Evolutionary conservation across 805 yeast species (phyloP).

Genomic region (Saccharomycopsis schoenii): DNA sequence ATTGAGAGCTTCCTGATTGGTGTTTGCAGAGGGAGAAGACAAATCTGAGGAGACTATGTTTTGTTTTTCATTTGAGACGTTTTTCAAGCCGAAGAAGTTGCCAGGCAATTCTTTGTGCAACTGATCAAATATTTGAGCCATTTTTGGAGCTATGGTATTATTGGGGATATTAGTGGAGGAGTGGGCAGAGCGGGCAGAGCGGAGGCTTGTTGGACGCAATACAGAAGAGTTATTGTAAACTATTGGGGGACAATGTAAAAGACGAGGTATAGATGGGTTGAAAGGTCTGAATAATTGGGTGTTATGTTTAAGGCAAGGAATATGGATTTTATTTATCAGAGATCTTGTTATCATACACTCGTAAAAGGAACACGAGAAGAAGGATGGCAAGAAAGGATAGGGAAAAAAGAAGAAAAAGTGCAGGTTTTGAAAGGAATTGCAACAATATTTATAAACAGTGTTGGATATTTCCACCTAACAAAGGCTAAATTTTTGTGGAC

Average conservation of each 20-base stretch:
- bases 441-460: background rate
- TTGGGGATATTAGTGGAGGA: background rate
- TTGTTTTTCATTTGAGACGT: slow-evolving; percentile 58
- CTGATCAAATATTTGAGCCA: slow-evolving; percentile 3
- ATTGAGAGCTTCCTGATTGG: slow-evolving; percentile 35
- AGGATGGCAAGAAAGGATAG: background rate
- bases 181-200: background rate
- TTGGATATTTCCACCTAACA: background rate
- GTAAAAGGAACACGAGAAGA: background rate
- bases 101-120: slow-evolving; percentile 37
- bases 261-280: background rate
- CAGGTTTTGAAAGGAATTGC: background rate
- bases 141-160: background rate
- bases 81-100: slow-evolving; percentile 76
- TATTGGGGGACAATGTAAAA: background rate
- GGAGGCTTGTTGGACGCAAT: background rate
- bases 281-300: background rate
- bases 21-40: background rate
- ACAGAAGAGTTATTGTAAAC: too few relatives aligned
- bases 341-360: background rate
- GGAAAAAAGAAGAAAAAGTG: background rate
- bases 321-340: background rate
- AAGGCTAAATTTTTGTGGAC: background rate
- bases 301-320: background rate
- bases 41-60: slow-evolving; percentile 34